Percentiles rank a stretch among this genome's conserved stretches.
These are phyloP conservation scores for Penicillium sp. DNA, from an alignment of 2,329 filamentous ascomycete genomes.

Conservation along the genomic window DNA sequence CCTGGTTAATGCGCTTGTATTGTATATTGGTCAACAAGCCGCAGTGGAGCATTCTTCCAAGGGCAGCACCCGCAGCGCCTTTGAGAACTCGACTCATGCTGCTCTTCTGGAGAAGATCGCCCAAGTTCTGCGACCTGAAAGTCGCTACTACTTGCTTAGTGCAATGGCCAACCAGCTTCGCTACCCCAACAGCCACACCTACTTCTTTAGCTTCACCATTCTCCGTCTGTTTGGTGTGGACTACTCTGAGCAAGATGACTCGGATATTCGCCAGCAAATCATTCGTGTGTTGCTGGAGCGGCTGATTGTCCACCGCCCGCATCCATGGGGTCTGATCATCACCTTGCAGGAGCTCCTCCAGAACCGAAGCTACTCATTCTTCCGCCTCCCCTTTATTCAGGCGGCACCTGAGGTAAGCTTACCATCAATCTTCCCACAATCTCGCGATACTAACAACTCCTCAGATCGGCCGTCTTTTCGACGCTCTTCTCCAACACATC, in stretches of 20 bases:
- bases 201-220: conserved; percentile 86
- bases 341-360: conserved; percentile 87
- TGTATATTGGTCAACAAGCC: conserved; percentile 75
- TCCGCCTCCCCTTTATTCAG: conserved; percentile 90
- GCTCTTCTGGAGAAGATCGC: conserved; percentile 73
- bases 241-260: conserved; percentile 66
- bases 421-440: not conserved
- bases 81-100: conserved; percentile 67
- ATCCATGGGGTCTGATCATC: conserved; percentile 92
- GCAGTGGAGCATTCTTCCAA: conserved; percentile 60
- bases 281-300: conserved; percentile 85
- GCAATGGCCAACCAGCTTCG: conserved; percentile 90
- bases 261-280: conserved; percentile 84
- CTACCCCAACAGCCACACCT: conserved; percentile 83
- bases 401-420: conserved; percentile 73
- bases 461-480: conserved; percentile 48
- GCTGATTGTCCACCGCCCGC: conserved; percentile 82
- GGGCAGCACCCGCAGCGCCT: conserved; percentile 58
- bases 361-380: conserved; percentile 88
- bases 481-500: conserved; percentile 48
- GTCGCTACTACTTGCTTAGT: conserved; percentile 78
- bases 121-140: conserved; percentile 71
- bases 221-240: conserved; percentile 82
- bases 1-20: conserved; percentile 77
- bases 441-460: conserved; percentile 6